Conservation (phyloP, 805 yeast species). For the Ogataea glucozyma region DNA sequence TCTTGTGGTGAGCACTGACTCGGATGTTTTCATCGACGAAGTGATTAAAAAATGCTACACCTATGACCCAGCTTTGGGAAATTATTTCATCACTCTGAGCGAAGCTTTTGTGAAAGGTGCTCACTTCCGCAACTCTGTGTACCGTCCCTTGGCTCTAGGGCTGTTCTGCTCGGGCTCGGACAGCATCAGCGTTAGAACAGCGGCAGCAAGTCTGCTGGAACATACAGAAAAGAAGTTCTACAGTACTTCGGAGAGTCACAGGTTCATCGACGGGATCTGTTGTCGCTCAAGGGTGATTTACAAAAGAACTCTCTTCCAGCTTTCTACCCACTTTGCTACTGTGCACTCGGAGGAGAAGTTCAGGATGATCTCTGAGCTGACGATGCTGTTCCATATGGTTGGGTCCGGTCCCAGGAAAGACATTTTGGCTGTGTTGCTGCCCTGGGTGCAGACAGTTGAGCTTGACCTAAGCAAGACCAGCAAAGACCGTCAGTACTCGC, state of each 20-base stretch:
- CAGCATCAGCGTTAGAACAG: slow-evolving; percentile 61
- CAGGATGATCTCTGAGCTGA: slow-evolving; percentile 67
- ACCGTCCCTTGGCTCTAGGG: slow-evolving; percentile 73
- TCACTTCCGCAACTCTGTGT: slow-evolving; percentile 51
- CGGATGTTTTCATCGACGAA: slow-evolving; percentile 52
- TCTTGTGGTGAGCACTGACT: slow-evolving; percentile 57
- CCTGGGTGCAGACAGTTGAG: slow-evolving; percentile 90
- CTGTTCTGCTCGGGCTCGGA: slow-evolving; percentile 78
- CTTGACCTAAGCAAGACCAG: slow-evolving; percentile 41
- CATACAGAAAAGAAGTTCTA: slow-evolving; percentile 62
- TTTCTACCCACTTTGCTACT: slow-evolving; percentile 71
- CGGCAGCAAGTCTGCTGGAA: slow-evolving; percentile 72
- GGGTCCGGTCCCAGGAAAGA: slow-evolving; percentile 66
- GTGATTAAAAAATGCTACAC: slow-evolving; percentile 73
- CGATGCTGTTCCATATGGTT: slow-evolving; percentile 66
- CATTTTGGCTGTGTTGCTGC: slow-evolving; percentile 74
- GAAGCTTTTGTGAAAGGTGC: slow-evolving; percentile 57
- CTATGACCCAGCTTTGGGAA: slow-evolving; percentile 55
- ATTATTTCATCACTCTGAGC: slow-evolving; percentile 71
- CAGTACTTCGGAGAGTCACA: slow-evolving; percentile 52
- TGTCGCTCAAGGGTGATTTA: slow-evolving; percentile 80
- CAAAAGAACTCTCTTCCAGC: slow-evolving; percentile 79
- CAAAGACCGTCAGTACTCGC: slow-evolving; percentile 41
- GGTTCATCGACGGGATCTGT: slow-evolving; percentile 68
- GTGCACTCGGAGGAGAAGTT: slow-evolving; percentile 59